Evolutionary conservation across 495 filamentous ascomycete genomes (phyloP), one percentile per base, ranked within the genome.

Genomic region (Astrothelium macrocarpum): DNA sequence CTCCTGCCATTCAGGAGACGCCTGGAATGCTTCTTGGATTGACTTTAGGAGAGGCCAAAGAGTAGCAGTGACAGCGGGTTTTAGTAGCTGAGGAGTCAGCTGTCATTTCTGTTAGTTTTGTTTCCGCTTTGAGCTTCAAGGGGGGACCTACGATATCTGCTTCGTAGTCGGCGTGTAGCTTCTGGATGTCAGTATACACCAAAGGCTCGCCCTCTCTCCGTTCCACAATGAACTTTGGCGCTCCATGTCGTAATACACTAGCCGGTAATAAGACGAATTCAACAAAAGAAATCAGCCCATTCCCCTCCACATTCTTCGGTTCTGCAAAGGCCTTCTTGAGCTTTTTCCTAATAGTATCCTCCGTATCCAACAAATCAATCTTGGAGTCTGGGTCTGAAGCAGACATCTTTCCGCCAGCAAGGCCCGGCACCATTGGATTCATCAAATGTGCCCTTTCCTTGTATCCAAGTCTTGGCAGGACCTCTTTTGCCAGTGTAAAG

Each of bases 341-440:
- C 81, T 97, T 96, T 76, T 84, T 87, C 60, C 77, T 73, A 2
- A 96, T 84, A 2, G 76, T 71, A 9, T 95, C 91, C 0, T 86
- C 75, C 0, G 82, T 45, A 66, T 98, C 94, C 4, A 98, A 81
- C 9, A 98, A 79, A 73, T 97, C 94, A 67, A 97, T 96, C 79
- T 98, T 95, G 59, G 81, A 87, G 69, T 90, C 87, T 34, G 83
- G 78, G 65, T 83, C 82, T 26, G 76, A 81, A 18, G 78, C 75
- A 64, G 77, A 78, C 79, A 84, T 93, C 77, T 96, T 96, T 26
- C 88, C 94, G 20, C 90, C 90, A 39, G 78, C 80, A 1, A 97
- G 75, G 18, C 94, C 93, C 0, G 90, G 84, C 7, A 97, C 86
- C 88, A 98, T 95, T 1, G 89, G 82, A 68, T 90, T 96, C 80